Evolutionary conservation across 2,329 filamentous ascomycete genomes (phyloP), one percentile per base, ranked within the genome.

Genomic region (Stagonosporopsis vannaccii): DNA sequence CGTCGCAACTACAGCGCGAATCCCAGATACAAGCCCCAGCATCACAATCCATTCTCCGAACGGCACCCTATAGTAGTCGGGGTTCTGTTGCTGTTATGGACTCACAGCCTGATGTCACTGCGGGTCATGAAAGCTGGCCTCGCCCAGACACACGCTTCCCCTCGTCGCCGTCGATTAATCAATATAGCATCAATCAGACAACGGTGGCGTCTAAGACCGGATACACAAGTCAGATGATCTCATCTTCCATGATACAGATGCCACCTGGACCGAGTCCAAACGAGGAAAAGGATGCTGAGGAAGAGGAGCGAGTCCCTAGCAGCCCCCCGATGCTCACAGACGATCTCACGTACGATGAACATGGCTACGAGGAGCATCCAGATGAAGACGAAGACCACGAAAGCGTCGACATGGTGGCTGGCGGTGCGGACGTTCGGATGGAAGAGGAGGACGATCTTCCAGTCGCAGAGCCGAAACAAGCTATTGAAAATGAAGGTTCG

Each of bases 71-170:
- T 25, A 67, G 68, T 42, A 72, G 66, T 49, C 75, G 70, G 41
- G 76, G 77, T 42, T 70, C 65, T 11, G 72, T 77, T 20, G 76
- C 79, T 8, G 70, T 82, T 17, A 78, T 78, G 53, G 76, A 82
- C 53, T 82, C 80, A 15, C 80, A 81, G 50, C 77, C 78, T 11
- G 69, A 74, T 9, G 60, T 63, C 15, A 62, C 59, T 43, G 60
- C 59, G 13, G 59, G 70, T 25, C 49, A 65, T 13, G 68, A 73
- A 8, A 69, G 65, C 45, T 58, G 68, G 35, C 64, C 59, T 6
- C 67, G 56, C 20, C 53, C 48, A 20, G 70, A 67, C 33, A 50
- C 68, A 8, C 62, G 69, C 5, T 69, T 75, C n/a, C 69, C 70
- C 19, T 78, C 78, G 1, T 78, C 75, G 11, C 69, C 74, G 4